A percentile compares a stretch with the other conserved stretches of the same genome.
Evolutionary conservation across 306 rosid genomes (phyloP).

Genomic region (Corylus heterophylla): DNA sequence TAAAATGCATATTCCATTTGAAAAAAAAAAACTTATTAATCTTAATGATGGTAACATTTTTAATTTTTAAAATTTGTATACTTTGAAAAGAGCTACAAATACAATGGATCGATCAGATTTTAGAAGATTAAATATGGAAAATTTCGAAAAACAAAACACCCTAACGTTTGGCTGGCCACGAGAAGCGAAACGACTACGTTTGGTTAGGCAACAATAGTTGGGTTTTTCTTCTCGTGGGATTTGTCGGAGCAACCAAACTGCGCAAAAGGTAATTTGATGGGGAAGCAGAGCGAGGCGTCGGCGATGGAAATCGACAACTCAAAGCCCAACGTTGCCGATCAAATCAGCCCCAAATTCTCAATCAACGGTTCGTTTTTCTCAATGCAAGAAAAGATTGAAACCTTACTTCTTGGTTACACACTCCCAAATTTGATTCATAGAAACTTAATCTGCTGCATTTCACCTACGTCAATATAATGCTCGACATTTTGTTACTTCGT

Average conservation of each 20-base stretch:
- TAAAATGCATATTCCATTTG: no score
- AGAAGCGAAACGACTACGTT: neutral
- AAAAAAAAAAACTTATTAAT: no score
- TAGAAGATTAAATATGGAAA: neutral
- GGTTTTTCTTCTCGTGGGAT: neutral
- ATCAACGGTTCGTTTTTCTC: conserved; percentile 54
- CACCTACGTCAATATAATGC: neutral
- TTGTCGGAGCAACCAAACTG: neutral
- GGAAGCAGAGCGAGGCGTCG: conserved; percentile 53
- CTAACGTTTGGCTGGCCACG: neutral
- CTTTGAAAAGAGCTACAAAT: no score
- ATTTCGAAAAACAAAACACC: neutral
- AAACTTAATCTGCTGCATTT: no score
- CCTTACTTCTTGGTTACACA: neutral
- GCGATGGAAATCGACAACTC: conserved; percentile 79
- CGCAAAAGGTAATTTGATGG: conserved; percentile 34
- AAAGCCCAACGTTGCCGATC: conserved; percentile 53
- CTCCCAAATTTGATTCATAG: no score
- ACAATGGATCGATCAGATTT: no score
- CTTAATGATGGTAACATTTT: no score
- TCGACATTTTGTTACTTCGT: neutral
- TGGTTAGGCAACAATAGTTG: neutral
- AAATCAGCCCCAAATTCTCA: conserved; percentile 70
- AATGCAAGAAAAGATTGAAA: neutral
- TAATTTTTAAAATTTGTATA: no score